Conservation (phyloP, 192 early-diverging fungal species). For the Diversispora epigaea region DNA sequence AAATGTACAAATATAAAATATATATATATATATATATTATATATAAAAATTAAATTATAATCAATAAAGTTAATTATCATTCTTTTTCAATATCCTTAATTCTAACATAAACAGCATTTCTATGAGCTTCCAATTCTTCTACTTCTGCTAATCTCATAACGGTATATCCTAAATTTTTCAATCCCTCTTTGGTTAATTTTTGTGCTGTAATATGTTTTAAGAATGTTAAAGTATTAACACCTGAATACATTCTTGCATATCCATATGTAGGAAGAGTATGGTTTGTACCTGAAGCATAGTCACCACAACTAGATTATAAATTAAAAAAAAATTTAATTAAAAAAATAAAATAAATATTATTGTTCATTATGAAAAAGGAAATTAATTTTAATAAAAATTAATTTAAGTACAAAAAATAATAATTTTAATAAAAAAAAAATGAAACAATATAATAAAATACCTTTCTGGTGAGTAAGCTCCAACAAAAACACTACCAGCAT, state of each 20-base stretch:
- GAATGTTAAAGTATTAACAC: conserved; percentile 95
- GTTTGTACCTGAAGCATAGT: conserved; percentile 99
- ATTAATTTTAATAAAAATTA: background rate
- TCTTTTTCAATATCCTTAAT: conserved; percentile 53
- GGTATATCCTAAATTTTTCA: conserved; percentile 79
- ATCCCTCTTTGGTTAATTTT: conserved; percentile 82
- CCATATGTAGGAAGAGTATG: conserved; percentile 99
- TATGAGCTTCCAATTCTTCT: conserved; percentile 95
- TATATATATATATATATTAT: too few species aligned
- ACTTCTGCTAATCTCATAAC: conserved; percentile 95
- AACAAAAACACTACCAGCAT: conserved; percentile 97
- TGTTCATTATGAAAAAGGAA: background rate
- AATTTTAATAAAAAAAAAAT: background rate
- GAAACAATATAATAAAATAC: conserved; percentile 39
- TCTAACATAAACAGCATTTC: conserved; percentile 94
- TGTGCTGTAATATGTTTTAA: conserved; percentile 97
- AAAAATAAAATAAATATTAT: conserved; percentile 18
- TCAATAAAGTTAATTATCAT: background rate
- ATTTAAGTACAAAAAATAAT: background rate
- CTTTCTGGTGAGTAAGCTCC: conserved; percentile 94
- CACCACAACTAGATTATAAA: conserved; percentile 72
- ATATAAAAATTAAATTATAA: too few species aligned
- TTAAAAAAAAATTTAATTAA: background rate
- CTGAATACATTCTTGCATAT: conserved; percentile 97
- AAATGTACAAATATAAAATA: too few species aligned